Base-by-base conservation (phyloP, 1,284 basidiomycete genomes). In the Porodaedalea pini region DNA sequence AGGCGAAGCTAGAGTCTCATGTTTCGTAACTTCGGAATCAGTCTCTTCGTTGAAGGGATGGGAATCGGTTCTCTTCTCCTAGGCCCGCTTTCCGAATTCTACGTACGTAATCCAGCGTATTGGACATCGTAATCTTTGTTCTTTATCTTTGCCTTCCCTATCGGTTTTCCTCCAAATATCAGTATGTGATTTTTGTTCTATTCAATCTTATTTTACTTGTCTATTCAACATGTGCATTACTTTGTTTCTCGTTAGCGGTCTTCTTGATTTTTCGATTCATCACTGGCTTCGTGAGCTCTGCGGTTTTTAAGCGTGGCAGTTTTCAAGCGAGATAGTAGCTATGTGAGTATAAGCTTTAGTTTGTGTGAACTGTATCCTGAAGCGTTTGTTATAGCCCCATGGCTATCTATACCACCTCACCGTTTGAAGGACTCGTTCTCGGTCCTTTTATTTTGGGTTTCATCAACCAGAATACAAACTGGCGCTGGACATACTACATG, bases 251-350 rank as follows among this genome's bases (percentile, higher is more conserved):
- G 27, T 67, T 56, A 77, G 81, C 73, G 8, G 78, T 85, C 0
- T 81, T 81, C 63, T 72, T 91, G 7, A 74, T 86, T 8, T 90
- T 90, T 63, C 82, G 88, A 3, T 89, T 88, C 67, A 63, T 89
- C 19, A 81, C 80, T 2, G 91, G 90, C 0, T 79, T 88, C 53
- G 82, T 77, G 58, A 81, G 90, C 0, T 75, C 86, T 0, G 85
- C 89, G 0, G n/a, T 94, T 94, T 69, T 71, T 94, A 21, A 86
- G 82, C 57, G 90, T 94, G 1, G 85, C 87, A 0, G 92, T 93
- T 91, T 65, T 68, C 73, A 0, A 82, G 88, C 61, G 66, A 70
- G 0, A 74, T 79, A 15, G 83, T 92, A 7, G 86, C 81, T 50
- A 85, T 76, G 82, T 90, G 65, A 62, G 85, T 75, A 3, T 29